Conservation (phyloP, 495 filamentous ascomycete genomes). For the Trichocladium antarcticum region DNA sequence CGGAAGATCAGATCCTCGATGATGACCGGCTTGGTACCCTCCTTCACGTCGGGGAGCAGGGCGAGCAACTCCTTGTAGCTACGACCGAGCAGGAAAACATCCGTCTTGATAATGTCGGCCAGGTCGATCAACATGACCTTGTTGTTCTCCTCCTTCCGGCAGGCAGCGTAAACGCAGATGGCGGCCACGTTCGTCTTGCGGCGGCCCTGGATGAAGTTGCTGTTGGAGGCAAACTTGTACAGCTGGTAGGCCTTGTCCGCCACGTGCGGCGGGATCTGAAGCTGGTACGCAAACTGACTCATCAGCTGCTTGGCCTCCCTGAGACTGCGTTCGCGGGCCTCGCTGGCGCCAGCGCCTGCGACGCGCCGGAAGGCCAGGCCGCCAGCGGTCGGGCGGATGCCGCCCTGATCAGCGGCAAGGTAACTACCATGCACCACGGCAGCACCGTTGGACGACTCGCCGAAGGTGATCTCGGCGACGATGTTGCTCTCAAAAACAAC, state of each 20-base stretch:
- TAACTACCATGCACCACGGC: conserved; percentile 85
- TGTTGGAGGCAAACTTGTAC: conserved; percentile 64
- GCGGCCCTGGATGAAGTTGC: conserved; percentile 83
- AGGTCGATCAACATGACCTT: conserved; percentile 87
- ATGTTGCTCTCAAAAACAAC: conserved; percentile 75
- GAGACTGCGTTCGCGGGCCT: conserved; percentile 58
- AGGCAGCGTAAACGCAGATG: conserved; percentile 78
- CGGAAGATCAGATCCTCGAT: conserved; percentile 80
- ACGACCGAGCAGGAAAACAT: conserved; percentile 83
- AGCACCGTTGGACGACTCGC: conserved; percentile 69
- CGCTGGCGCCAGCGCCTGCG: conserved; percentile 31
- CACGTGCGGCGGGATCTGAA: conserved; percentile 47
- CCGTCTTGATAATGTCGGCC: conserved; percentile 74
- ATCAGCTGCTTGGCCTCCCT: conserved; percentile 44
- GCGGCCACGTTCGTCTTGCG: conserved; percentile 73
- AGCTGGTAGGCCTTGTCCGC: conserved; percentile 53
- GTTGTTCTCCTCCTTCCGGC: conserved; percentile 52
- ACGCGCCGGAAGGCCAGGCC: conserved; percentile 29
- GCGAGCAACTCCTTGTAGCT: conserved; percentile 67
- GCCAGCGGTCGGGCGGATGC: conserved; percentile 33
- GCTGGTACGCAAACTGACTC: conserved; percentile 35
- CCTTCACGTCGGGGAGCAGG: conserved; percentile 46
- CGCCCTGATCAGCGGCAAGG: conserved; percentile 66
- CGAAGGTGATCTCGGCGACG: conserved; percentile 81
- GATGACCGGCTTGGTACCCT: conserved; percentile 48